Percentiles rank a stretch among this genome's conserved stretches.
phyloP scores from a whole-genome alignment of 2,329 filamentous ascomycete species.

The Lasiodiplodia sp. region DNA sequence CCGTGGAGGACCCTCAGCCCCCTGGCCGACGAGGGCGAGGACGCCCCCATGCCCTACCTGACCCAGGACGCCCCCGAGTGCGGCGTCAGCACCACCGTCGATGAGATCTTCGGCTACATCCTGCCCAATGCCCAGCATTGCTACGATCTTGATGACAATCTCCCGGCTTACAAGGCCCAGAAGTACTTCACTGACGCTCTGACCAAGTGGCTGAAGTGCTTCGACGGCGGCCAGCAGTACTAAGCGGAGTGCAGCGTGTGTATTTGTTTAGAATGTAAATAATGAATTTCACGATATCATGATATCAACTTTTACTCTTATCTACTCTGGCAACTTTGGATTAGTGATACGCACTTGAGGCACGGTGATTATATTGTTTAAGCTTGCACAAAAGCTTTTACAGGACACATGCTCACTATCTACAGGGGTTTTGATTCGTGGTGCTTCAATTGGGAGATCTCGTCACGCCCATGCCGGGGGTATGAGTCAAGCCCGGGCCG shows the following conservation, averaged over 20 bases:
- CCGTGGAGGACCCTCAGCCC: conserved; percentile 60
- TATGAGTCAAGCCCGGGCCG: no score
- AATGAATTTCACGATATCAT: no score
- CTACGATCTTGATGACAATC: conserved; percentile 52
- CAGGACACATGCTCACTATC: no score
- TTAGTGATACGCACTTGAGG: no score
- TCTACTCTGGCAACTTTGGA: no score
- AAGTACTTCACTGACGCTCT: conserved; percentile 52
- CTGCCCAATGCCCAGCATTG: conserved; percentile 56
- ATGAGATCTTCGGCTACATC: conserved; percentile 58
- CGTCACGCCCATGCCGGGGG: no score
- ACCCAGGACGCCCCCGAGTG: conserved; percentile 55
- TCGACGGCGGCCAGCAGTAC: background rate
- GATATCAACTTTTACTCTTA: no score
- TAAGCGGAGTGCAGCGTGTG: background rate
- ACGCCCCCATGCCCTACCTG: conserved; percentile 48
- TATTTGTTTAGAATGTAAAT: background rate
- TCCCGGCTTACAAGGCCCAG: conserved; percentile 40
- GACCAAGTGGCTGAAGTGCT: conserved; percentile 50
- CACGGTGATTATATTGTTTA: no score
- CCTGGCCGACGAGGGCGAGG: conserved; percentile 51
- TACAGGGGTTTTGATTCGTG: no score
- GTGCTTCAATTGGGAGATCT: no score
- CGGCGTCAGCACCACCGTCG: conserved; percentile 43
- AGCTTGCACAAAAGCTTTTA: no score